Evolutionary conservation across 441 rosid species (phyloP).

Genomic region (Biscutella auriculata): DNA sequence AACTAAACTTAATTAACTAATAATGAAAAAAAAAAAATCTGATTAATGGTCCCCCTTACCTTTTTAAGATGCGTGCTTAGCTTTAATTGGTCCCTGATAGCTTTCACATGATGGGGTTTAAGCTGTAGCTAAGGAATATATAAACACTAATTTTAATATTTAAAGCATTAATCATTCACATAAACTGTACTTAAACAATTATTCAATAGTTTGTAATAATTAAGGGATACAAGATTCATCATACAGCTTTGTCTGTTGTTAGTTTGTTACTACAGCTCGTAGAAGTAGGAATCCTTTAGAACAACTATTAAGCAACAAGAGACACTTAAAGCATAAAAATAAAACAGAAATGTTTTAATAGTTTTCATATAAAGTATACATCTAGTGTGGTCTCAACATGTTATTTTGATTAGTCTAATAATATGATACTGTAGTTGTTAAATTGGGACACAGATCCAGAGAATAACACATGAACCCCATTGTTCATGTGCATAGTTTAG

Average conservation of each 20-base stretch:
- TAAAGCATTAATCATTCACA: too few species aligned
- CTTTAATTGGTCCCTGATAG: slow-evolving; percentile 16
- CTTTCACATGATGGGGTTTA: slow-evolving; percentile 16
- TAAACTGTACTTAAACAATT: too few species aligned
- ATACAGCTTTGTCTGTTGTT: slow-evolving; percentile 3
- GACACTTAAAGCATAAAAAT: too few species aligned
- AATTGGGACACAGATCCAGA: slow-evolving; percentile 16
- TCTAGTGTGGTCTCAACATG: not conserved
- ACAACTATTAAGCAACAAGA: not conserved
- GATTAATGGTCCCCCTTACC: slow-evolving; percentile 19
- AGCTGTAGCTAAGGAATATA: not conserved
- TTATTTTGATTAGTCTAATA: too few species aligned
- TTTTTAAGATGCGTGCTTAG: slow-evolving; percentile 18
- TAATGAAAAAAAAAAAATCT: slow-evolving; percentile 11
- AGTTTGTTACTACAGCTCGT: slow-evolving; percentile 1
- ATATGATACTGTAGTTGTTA: too few species aligned
- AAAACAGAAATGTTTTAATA: too few species aligned
- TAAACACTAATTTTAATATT: too few species aligned
- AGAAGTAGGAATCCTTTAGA: not conserved
- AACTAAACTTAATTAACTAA: slow-evolving; percentile 14
- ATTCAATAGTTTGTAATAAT: not conserved
- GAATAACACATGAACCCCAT: slow-evolving; percentile 24
- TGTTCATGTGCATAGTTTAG: slow-evolving; percentile 23
- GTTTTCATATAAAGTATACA: not conserved
- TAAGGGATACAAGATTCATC: not conserved